Evolutionary conservation across 2,329 filamentous ascomycete species (phyloP).

Genomic region (Clonostachys byssicola): DNA sequence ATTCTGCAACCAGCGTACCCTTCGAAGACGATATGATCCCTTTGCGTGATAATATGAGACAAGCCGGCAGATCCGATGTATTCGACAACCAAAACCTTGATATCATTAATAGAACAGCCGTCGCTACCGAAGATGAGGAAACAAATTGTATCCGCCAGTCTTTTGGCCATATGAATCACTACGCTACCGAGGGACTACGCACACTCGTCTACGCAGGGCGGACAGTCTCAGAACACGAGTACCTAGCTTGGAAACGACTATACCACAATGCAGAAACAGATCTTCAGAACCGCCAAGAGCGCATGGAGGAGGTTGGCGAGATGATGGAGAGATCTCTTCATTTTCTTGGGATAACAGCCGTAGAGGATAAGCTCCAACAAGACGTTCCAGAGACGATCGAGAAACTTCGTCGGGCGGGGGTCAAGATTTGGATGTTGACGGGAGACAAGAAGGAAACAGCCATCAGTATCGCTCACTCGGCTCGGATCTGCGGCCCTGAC

Average conservation of each 20-base stretch:
- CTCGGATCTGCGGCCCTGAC: slow-evolving; percentile 95
- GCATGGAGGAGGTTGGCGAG: slow-evolving; percentile 95
- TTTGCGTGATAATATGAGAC: slow-evolving; percentile 26
- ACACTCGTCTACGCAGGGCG: slow-evolving; percentile 94
- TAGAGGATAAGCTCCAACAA: slow-evolving; percentile 94
- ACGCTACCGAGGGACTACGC: slow-evolving; percentile 90
- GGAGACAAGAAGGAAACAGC: slow-evolving; percentile 97
- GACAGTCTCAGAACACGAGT: slow-evolving; percentile 87
- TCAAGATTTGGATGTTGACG: slow-evolving; percentile 98
- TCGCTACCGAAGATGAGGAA: slow-evolving; percentile 42
- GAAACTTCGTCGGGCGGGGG: slow-evolving; percentile 91
- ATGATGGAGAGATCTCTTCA: slow-evolving; percentile 90
- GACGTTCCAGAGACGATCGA: slow-evolving; percentile 98
- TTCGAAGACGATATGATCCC: slow-evolving; percentile 20
- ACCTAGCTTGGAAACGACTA: slow-evolving; percentile 78
- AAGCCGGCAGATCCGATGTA: slow-evolving; percentile 43
- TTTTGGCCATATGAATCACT: slow-evolving; percentile 96
- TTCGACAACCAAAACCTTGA: slow-evolving; percentile 74
- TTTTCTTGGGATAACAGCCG: slow-evolving; percentile 90
- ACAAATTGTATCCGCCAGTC: slow-evolving; percentile 71
- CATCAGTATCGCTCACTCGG: slow-evolving; percentile 99
- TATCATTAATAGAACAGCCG: slow-evolving; percentile 67
- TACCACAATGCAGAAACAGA: slow-evolving; percentile 88
- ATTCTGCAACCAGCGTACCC: slow-evolving; percentile 26
- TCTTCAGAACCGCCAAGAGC: slow-evolving; percentile 87